A percentile compares a stretch with the other conserved stretches of the same genome.
These are phyloP conservation scores for Drechmeria coniospora DNA, from an alignment of 2,329 filamentous ascomycete species.

Conservation along the genomic window DNA sequence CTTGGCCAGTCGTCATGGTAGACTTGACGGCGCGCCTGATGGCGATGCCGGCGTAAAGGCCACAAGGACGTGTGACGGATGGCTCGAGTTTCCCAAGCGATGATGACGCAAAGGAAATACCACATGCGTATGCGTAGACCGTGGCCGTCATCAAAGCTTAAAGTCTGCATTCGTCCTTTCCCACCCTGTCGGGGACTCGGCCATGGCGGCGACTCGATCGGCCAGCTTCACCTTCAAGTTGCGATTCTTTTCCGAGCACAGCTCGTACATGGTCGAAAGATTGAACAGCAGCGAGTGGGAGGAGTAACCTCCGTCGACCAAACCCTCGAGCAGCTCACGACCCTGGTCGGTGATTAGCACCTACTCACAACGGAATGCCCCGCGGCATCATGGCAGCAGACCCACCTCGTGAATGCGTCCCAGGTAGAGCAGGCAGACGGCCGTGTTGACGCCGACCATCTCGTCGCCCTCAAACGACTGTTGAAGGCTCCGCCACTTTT, in stretches of 20 bases:
- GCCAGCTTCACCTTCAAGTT: conserved; percentile 56
- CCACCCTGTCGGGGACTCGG: conserved; percentile 44
- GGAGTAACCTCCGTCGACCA: conserved; percentile 46
- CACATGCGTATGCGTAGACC: too few species aligned
- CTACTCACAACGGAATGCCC: too few species aligned
- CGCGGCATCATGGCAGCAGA: neutral
- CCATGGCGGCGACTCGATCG: conserved; percentile 48
- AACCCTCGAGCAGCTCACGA: conserved; percentile 46
- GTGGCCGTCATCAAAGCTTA: conserved; percentile 39
- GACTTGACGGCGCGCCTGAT: neutral
- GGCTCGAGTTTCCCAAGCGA: too few species aligned
- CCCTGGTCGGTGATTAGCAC: conserved; percentile 34
- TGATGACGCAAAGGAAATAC: too few species aligned
- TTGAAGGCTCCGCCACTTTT: conserved; percentile 40
- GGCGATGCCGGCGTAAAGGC: neutral
- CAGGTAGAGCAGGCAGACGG: conserved; percentile 70
- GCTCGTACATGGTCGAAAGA: conserved; percentile 77
- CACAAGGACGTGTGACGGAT: too few species aligned
- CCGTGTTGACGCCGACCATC: conserved; percentile 67
- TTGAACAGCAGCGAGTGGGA: conserved; percentile 83
- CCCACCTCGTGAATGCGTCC: conserved; percentile 57
- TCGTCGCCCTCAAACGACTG: conserved; percentile 34
- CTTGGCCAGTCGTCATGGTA: too few species aligned
- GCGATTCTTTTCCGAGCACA: conserved; percentile 65
- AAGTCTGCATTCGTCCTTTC: conserved; percentile 61